A percentile compares a stretch with the other conserved stretches of the same genome.
phyloP scores from a whole-genome alignment of 371 early-diverging fungal genomes.

The Mucor irregularis region DNA sequence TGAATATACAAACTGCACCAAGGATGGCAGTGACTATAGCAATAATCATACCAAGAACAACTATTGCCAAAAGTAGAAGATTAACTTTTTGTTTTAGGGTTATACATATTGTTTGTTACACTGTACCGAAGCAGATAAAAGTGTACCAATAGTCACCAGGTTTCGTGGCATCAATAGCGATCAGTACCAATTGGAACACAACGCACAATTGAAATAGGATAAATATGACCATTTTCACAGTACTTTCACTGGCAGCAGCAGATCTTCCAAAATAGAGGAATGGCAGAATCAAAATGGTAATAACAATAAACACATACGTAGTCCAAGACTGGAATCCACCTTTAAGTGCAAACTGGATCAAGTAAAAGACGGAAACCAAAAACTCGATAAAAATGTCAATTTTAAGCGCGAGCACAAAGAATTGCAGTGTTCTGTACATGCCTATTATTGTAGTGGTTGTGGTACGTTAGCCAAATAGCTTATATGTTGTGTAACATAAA shows the following conservation, averaged over 20 bases:
- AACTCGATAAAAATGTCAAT: constrained; percentile 50
- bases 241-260: constrained; percentile 36
- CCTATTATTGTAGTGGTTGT: no score
- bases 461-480: no score
- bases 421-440: constrained; percentile 52
- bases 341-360: constrained; percentile 38
- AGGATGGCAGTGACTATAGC: constrained; percentile 44
- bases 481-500: no score
- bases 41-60: constrained; percentile 36
- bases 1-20: constrained; percentile 30
- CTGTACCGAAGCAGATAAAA: constrained; percentile 51
- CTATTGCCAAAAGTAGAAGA: constrained; percentile 13
- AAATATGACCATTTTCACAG: constrained; percentile 34
- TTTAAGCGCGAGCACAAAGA: constrained; percentile 49
- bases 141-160: constrained; percentile 39
- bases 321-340: constrained; percentile 37
- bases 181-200: constrained; percentile 34
- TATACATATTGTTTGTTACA: neutral
- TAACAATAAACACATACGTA: constrained; percentile 32
- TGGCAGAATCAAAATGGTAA: constrained; percentile 43
- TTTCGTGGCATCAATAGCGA: constrained; percentile 28
- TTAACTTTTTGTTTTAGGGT: neutral
- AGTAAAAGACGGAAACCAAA: constrained; percentile 46
- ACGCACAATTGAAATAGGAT: constrained; percentile 40
- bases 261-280: constrained; percentile 43